Base-by-base conservation (phyloP, 2,329 filamentous ascomycete genomes). In the Pestalotiopsis sp. region DNA sequence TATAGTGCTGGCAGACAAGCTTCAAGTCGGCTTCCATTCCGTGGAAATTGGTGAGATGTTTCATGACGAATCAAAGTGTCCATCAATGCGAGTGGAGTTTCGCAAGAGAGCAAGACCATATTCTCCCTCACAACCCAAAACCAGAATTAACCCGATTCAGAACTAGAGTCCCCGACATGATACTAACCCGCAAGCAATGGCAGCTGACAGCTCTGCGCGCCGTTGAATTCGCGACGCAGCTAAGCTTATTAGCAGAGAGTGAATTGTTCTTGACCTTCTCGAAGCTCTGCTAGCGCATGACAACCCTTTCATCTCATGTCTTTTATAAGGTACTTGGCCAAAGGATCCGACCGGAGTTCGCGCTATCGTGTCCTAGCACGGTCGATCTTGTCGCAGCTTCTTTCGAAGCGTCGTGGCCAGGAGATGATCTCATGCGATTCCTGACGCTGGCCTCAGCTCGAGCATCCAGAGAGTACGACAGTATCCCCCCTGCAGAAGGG, bases 141-240 rank as follows among this genome's bases (percentile, higher is more conserved):
- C 56, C 56, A 59, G 13, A 25, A 23, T 40, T 14, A 40, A 23
- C 59, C 27, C 59, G 17, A 40, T n/a, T 61, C 27, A 36, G 59
- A 62, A 36, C 27, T 36, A 27, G 36, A 31, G 25, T 41, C 27
- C 59, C 27, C 59, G 27, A 17, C 27, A 14, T 62, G 25, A 40
- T 40, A 52, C 45, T 20, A 52, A 52, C 6, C 31, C 20, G 9
- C 17, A 20, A 36, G 59, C 59, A 40, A 38, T 62, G 59, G 38
- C 59, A 62, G 25, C 59, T 62, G 59, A 62, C 59, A 40, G 59
- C 59, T 36, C 59, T 31, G 11, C 59, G 57, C 20, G 59, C 59
- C 59, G 59, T 62, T 62, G 25, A 20, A 36, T 62, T 62, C 14
- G 38, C 27, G 20, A 27, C 36, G 59, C 59, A 62, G 31, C 59